Conservation (phyloP, 805 yeast species). For the Ascoidea rubescens region DNA sequence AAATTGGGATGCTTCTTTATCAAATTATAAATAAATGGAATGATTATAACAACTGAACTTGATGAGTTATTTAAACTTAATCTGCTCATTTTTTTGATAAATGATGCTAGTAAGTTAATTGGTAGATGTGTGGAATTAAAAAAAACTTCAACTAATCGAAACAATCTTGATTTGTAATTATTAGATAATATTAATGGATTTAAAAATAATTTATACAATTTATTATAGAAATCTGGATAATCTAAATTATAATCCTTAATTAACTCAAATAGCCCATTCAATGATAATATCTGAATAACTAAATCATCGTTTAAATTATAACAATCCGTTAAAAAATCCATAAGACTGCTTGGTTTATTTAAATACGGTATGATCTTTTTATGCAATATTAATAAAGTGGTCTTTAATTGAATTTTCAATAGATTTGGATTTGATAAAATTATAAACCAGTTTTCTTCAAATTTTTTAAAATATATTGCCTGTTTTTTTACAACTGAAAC, state of each 20-base stretch:
- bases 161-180: conserved; percentile 72
- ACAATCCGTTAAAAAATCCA: conserved; percentile 90
- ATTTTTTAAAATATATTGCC: conserved; percentile 40
- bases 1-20: conserved; percentile 88
- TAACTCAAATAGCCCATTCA: conserved; percentile 77
- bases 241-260: conserved; percentile 77
- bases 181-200: conserved; percentile 67
- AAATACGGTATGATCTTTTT: conserved; percentile 74
- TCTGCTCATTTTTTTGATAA: conserved; percentile 71
- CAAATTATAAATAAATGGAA: conserved; percentile 87
- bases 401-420: conserved; percentile 45
- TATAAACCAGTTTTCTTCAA: conserved; percentile 56
- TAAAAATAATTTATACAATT: conserved; percentile 59
- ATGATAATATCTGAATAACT: conserved; percentile 57
- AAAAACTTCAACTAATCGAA: conserved; percentile 77
- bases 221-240: conserved; percentile 78
- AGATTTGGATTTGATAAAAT: conserved; percentile 36
- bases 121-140: conserved; percentile 81
- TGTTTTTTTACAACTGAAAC: conserved; percentile 28
- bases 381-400: conserved; percentile 58
- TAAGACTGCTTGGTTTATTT: conserved; percentile 64
- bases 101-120: conserved; percentile 72
- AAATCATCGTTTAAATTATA: conserved; percentile 34
- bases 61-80: conserved; percentile 71
- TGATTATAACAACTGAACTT: conserved; percentile 70